Evolutionary conservation across 345 rosid genomes (phyloP), one percentile per base, ranked within the genome.

Genomic region (Angophora floribunda): DNA sequence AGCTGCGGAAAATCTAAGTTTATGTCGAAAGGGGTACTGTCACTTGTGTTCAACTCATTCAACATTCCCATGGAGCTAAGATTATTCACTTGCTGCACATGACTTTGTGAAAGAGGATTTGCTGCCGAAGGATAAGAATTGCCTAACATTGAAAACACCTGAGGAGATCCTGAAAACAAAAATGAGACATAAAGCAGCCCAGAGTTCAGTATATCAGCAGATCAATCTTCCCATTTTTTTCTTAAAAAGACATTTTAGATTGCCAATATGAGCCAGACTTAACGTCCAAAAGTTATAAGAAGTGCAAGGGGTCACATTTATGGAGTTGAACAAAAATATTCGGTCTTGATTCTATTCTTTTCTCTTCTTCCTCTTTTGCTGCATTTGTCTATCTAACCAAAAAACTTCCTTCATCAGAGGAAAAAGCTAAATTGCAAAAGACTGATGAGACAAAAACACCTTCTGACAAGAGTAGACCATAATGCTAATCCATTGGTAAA

Each of bases 1-100:
- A 98, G 90, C 91, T 93, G 96, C 65, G 99, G 99, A 88, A 98
- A 98, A 89, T 98, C 99, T 88, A 94, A 95, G 89, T 94, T 97
- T 90, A 98, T 98, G 93, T 98, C 98, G 87, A 95, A 98, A 13
- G 99, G 99, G 44, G 99, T 95, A 90, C 91, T 96, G 87, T 98
- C 99, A 86, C 90, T 97, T 65, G 97, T 91, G 89, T 94, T 96
- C 90, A 94, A 94, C 90, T 94, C 97, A 87, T 94, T 96, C 94
- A 98, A 91, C 95, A 97, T 94, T 70, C 99, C 98, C 97, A 97
- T 93, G 51, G 98, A 94, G 90, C 91, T 95, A 84, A 98, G 92
- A 90, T 91, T 98, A 92, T 96, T 97, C 92, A 98, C 95, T 75
- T 95, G 96, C 92, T 95, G 99, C 50, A 96, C 94, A 88, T 95